phyloP scores from a whole-genome alignment of 495 filamentous ascomycete genomes.

The Aspergillus bertholletiae region DNA sequence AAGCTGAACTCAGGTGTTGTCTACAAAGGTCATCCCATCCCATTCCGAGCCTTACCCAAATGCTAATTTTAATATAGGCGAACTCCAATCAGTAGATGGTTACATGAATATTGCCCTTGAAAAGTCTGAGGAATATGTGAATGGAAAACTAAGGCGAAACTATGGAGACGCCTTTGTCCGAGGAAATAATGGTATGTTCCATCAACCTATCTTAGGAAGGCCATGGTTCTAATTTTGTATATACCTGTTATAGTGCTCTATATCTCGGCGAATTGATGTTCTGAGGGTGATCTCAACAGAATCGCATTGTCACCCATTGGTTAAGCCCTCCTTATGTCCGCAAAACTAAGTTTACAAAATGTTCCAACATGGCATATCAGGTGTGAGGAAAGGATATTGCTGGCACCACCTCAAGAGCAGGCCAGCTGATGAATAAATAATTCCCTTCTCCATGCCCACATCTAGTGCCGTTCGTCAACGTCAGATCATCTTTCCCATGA shows the following conservation, averaged over 20 bases:
- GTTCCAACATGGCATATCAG: background rate
- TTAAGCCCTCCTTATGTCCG: too few species aligned
- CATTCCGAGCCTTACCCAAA: background rate
- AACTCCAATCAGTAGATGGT: conserved; percentile 94
- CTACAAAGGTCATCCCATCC: conserved; percentile 70
- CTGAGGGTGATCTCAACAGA: background rate
- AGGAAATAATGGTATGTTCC: conserved; percentile 81
- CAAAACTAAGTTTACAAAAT: too few species aligned
- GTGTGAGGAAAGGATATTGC: too few species aligned
- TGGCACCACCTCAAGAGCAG: too few species aligned
- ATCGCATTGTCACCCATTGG: background rate
- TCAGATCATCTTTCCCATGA: too few species aligned
- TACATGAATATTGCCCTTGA: conserved; percentile 99
- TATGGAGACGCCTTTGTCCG: conserved; percentile 96
- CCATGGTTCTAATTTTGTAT: background rate
- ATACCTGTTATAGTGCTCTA: conserved; percentile 30
- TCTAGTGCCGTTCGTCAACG: too few species aligned
- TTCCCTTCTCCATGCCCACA: too few species aligned
- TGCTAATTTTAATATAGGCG: conserved; percentile 50
- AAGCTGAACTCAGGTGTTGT: conserved; percentile 95
- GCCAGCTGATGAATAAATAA: too few species aligned
- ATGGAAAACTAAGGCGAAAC: conserved; percentile 71
- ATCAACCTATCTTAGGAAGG: background rate
- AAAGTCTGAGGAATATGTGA: conserved; percentile 86
- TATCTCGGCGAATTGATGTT: conserved; percentile 35